These are phyloP conservation scores for Jaapia argillacea DNA, from an alignment of 768 basidiomycete species.

Conservation along the genomic window DNA sequence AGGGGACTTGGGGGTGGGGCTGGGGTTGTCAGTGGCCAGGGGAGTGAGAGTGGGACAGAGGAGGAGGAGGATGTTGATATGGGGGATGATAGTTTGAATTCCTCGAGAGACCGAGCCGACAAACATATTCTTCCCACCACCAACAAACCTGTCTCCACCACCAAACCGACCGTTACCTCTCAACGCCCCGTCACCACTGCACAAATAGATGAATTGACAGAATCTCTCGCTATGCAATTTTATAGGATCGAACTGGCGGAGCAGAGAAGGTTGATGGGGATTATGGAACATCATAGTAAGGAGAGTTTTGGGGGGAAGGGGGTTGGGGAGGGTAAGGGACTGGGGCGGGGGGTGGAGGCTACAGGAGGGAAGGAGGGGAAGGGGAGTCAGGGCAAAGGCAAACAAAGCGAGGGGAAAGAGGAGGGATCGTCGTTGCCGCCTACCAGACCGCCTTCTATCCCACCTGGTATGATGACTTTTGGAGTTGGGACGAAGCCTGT, in stretches of 20 bases:
- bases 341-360: neutral
- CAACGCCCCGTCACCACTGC: slow-evolving; percentile 8
- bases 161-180: neutral
- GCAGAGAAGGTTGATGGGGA: slow-evolving; percentile 76
- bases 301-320: slow-evolving; percentile 27
- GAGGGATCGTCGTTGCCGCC: neutral
- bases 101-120: slow-evolving; percentile 6
- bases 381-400: neutral
- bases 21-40: slow-evolving; percentile 11
- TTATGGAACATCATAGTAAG: slow-evolving; percentile 84
- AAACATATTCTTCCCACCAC: neutral
- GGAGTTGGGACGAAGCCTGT: neutral
- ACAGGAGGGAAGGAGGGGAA: neutral
- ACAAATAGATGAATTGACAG: slow-evolving; percentile 57
- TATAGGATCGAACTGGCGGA: slow-evolving; percentile 89
- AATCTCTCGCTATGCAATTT: slow-evolving; percentile 85
- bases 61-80: slow-evolving; percentile 1
- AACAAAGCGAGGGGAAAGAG: neutral
- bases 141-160: neutral
- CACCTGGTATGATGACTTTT: too few species aligned
- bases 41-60: neutral
- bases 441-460: too few species aligned
- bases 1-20: slow-evolving; percentile 57
- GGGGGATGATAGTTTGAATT: slow-evolving; percentile 1
- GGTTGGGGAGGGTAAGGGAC: neutral